Conservation (phyloP, 1,139 yeast species). For the Pichia cactophila region DNA sequence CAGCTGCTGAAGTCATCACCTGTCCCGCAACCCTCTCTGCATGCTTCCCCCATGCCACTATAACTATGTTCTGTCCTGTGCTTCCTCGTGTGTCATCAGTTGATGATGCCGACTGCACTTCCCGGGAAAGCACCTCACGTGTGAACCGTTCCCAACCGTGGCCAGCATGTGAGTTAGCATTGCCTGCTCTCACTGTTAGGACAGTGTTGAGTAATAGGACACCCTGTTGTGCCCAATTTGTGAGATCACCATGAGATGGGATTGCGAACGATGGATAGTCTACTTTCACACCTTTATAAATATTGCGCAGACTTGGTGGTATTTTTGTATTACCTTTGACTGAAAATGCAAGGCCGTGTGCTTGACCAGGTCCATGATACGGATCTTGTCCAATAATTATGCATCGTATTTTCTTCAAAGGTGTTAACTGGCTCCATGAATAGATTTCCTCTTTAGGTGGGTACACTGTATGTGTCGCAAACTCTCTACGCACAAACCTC, state of each 20-base stretch:
- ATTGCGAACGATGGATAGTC: constrained; percentile 67
- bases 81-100: constrained; percentile 44
- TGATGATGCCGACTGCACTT: constrained; percentile 9
- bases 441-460: constrained; percentile 78
- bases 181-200: constrained; percentile 87
- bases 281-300: constrained; percentile 65
- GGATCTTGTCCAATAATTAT: constrained; percentile 95
- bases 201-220: constrained; percentile 84
- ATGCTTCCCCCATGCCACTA: constrained; percentile 93
- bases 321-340: constrained; percentile 72
- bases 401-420: constrained; percentile 65
- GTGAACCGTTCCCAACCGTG: constrained; percentile 95
- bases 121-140: constrained; percentile 44
- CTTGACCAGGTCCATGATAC: constrained; percentile 85
- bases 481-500: constrained; percentile 40
- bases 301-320: constrained; percentile 87
- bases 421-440: constrained; percentile 89
- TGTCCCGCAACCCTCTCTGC: constrained; percentile 50
- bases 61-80: neutral
- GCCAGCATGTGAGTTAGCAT: constrained; percentile 86
- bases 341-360: constrained; percentile 93
- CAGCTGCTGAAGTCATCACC: neutral
- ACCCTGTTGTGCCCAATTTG: constrained; percentile 84
- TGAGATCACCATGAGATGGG: constrained; percentile 61
- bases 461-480: constrained; percentile 40